Percentiles rank a stretch among this genome's conserved stretches.
Evolutionary conservation across 2,329 filamentous ascomycete species (phyloP).

Genomic region (Chalaropsis ovoidea): DNA sequence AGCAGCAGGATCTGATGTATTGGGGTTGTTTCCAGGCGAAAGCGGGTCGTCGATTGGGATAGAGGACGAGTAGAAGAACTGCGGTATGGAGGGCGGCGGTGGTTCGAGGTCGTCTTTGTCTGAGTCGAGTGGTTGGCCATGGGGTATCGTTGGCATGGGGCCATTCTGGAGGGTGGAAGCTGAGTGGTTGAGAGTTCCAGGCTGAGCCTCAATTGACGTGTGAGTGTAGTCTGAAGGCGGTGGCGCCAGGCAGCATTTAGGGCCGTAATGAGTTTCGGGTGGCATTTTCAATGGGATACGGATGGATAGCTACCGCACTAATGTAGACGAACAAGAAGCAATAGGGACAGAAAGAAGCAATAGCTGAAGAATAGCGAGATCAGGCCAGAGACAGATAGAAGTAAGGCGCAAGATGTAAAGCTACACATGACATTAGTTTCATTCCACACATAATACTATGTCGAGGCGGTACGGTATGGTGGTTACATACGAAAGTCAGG

Average conservation of each 20-base stretch:
- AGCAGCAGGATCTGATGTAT: conserved; percentile 38
- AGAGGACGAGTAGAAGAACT: conserved; percentile 77
- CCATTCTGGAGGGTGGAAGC: background rate
- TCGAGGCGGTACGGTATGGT: too few species aligned
- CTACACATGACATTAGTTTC: too few species aligned
- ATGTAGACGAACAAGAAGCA: too few species aligned
- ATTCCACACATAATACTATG: too few species aligned
- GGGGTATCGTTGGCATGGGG: background rate
- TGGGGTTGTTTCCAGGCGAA: conserved; percentile 49
- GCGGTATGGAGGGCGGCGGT: conserved; percentile 50
- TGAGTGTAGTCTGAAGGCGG: conserved; percentile 7
- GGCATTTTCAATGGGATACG: conserved; percentile 5
- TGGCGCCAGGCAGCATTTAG: conserved; percentile 48
- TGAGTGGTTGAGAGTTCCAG: background rate
- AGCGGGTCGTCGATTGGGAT: conserved; percentile 81
- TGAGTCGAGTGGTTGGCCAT: conserved; percentile 28
- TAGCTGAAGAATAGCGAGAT: background rate
- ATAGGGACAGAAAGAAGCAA: background rate
- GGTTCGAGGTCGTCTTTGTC: conserved; percentile 38
- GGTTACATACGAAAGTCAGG: too few species aligned
- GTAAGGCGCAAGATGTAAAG: too few species aligned
- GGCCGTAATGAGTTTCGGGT: conserved; percentile 31
- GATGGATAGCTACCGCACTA: background rate
- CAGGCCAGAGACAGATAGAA: too few species aligned
- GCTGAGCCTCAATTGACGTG: background rate